phyloP scores from a whole-genome alignment of 1,284 basidiomycete species.

The Puccinia novopanici region DNA sequence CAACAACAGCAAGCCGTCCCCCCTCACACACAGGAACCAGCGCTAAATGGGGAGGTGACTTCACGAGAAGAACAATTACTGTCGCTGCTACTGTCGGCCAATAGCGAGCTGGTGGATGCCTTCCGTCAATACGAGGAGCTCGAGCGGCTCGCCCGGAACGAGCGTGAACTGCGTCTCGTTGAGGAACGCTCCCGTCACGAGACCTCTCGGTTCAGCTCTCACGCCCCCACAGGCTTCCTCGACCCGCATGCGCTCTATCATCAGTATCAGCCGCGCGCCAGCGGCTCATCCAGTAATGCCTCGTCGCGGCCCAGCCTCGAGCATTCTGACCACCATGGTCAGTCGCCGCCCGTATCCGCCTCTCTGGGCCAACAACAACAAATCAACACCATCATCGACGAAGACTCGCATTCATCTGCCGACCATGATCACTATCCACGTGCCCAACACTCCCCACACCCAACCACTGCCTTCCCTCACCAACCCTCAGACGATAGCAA shows the following conservation, averaged over 20 bases:
- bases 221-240: background rate
- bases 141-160: constrained; percentile 64
- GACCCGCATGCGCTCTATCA: background rate
- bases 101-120: constrained; percentile 65
- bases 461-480: background rate
- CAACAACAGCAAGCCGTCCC: background rate
- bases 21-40: background rate
- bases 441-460: background rate
- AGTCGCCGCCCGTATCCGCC: background rate
- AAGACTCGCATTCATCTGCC: background rate
- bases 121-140: constrained; percentile 68
- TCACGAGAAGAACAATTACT: constrained; percentile 61
- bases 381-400: background rate
- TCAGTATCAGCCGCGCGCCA: background rate
- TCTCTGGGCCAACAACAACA: background rate
- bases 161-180: constrained; percentile 5
- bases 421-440: background rate
- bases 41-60: constrained; percentile 55
- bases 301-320: constrained; percentile 16
- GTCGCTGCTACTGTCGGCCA: constrained; percentile 68
- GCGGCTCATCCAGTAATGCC: constrained; percentile 13
- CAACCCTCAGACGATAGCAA: background rate
- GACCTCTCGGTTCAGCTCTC: background rate
- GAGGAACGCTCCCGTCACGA: constrained; percentile 32
- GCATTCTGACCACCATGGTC: background rate